Evolutionary conservation across 2,329 filamentous ascomycete genomes (phyloP), one percentile per base, ranked within the genome.

Genomic region (Diatrype stigma): DNA sequence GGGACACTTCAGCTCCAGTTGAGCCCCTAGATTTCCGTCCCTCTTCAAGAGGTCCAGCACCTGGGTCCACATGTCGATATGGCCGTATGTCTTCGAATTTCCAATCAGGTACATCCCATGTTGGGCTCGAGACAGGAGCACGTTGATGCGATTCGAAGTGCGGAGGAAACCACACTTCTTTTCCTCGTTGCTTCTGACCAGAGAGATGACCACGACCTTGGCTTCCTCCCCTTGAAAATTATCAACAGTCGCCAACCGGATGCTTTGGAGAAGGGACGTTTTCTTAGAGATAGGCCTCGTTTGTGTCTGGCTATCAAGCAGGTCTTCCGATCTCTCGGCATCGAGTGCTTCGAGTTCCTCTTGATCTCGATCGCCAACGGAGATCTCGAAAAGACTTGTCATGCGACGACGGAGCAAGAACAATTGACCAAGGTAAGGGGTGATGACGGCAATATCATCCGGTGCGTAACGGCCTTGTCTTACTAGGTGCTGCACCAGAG

Each of bases 161-260:
- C 70, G 77, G 1, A 92, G 70, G 52, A 91, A 92, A 0, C 87
- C 88, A 17, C 78, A 77, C 6, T 76, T 79, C 8, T 68, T 70
- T 7, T 77, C 59, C 0, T 64, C 54, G 56, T 92, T 92, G 67
- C 86, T 89, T 38, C 88, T 78, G 0, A 90, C 86, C 0, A 92
- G 70, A 0, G 84, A 88, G 0, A 91, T 71, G 2, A 92, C 72
- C 0, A 92, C 73, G 8, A 92, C 71, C 47, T 88, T 85, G 2
- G 82, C 84, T 60, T 92, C 87, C 61, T 92, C 87, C 0, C 87
- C 88, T 58, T 92, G 86, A 50, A 89, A 91, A 56, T 90, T 91
- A 63, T 89, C 85, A 0, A 90, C 78, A 0, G 85, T 90, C 0
- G 85, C 84, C 0, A 86, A 65, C 4, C 80, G 70, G 2, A 87